phyloP scores from a whole-genome alignment of 225 moss, liverwort and hornwort genomes.

The Antitrichia curtipendula region DNA sequence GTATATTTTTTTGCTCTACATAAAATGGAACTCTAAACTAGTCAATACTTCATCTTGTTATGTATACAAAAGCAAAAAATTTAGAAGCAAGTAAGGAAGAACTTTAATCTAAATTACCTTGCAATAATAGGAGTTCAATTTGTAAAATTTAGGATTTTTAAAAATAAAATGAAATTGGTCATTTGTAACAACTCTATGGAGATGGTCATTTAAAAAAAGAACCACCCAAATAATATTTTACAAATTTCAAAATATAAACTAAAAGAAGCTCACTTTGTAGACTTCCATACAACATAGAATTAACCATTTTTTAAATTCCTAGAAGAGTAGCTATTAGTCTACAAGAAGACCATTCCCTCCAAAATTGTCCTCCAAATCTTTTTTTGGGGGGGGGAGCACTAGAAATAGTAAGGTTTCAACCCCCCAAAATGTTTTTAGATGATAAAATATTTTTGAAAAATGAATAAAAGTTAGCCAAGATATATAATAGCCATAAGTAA shows the following conservation, averaged over 20 bases:
- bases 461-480: not conserved
- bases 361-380: not conserved
- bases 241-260: fast-evolving
- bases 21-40: not conserved
- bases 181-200: not conserved
- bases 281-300: not conserved
- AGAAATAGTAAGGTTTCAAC: not conserved
- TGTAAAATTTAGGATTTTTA: no score
- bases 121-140: not conserved
- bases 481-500: not conserved
- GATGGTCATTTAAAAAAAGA: not conserved
- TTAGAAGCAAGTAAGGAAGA: not conserved
- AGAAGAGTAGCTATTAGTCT: fast-evolving
- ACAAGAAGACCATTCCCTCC: fast-evolving
- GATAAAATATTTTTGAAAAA: not conserved
- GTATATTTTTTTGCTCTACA: not conserved
- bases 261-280: fast-evolving
- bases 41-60: not conserved
- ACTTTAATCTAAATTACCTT: not conserved
- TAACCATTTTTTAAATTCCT: not conserved
- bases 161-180: no score
- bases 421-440: not conserved
- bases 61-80: not conserved
- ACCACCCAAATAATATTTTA: not conserved
- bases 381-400: fast-evolving